Conservation (phyloP, 2,329 filamentous ascomycete genomes). For the Ampelomyces quisqualis region DNA sequence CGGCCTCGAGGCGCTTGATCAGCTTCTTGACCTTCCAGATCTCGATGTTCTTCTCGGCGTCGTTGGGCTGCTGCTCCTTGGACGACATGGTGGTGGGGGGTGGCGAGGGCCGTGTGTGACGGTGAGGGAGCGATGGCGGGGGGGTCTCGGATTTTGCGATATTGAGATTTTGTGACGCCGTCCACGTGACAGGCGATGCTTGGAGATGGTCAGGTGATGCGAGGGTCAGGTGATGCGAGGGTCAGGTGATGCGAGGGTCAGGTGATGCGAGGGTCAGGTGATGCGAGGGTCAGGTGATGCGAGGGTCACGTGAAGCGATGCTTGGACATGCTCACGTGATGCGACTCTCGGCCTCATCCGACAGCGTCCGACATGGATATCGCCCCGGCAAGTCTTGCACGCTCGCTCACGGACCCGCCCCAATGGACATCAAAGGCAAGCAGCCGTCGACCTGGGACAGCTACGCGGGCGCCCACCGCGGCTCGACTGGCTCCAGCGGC, state of each 20-base stretch:
- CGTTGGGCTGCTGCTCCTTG: conserved; percentile 65
- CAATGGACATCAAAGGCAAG: conserved; percentile 44
- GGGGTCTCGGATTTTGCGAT: too few relatives aligned
- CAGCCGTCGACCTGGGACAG: conserved; percentile 50
- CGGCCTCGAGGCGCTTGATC: conserved; percentile 96
- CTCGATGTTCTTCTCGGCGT: conserved; percentile 96
- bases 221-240: too few relatives aligned
- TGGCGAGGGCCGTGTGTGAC: conserved; percentile 12
- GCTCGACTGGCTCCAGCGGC: conserved; percentile 44
- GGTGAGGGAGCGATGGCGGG: conserved; percentile 8
- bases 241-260: too few relatives aligned
- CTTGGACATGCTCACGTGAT: too few relatives aligned
- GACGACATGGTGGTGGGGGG: conserved; percentile 40
- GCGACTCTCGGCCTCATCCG: too few relatives aligned
- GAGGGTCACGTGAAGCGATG: too few relatives aligned
- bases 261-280: too few relatives aligned
- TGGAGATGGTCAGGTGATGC: too few relatives aligned
- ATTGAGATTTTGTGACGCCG: too few relatives aligned
- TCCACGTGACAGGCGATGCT: too few relatives aligned
- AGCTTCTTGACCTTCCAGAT: conserved; percentile 99
- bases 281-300: too few relatives aligned
- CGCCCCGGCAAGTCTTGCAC: background rate
- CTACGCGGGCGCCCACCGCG: conserved; percentile 48
- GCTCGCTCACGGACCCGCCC: background rate
- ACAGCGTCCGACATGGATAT: too few relatives aligned